These are phyloP conservation scores for Apiospora phragmitis DNA, from an alignment of 2,329 filamentous ascomycete genomes.

Conservation along the genomic window DNA sequence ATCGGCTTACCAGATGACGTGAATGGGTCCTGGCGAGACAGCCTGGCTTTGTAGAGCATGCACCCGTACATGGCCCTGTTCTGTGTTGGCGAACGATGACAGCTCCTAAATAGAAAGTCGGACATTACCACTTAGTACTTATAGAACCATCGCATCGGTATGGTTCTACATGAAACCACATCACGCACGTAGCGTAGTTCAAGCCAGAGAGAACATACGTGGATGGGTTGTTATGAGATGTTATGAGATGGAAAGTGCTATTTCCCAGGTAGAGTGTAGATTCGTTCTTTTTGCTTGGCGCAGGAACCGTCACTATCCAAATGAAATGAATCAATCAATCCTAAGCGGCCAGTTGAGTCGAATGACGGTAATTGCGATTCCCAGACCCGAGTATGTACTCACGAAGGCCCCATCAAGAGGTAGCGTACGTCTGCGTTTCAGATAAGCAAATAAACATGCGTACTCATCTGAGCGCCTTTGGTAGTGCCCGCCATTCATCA, in stretches of 20 bases:
- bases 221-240: neutral
- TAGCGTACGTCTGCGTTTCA: slow-evolving; percentile 2
- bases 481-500: neutral
- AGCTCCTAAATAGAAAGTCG: neutral
- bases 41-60: neutral
- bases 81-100: neutral
- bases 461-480: neutral
- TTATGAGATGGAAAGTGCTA: neutral
- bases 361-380: neutral
- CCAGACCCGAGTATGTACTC: neutral
- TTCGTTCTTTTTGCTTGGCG: neutral
- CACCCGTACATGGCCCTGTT: neutral
- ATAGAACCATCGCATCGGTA: neutral
- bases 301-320: neutral
- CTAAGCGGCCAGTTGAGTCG: neutral
- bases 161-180: slow-evolving; percentile 5
- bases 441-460: neutral
- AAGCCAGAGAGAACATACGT: neutral
- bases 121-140: neutral
- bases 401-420: neutral
- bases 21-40: neutral
- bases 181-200: neutral
- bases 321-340: neutral
- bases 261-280: neutral
- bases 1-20: neutral